Conservation (phyloP, 164 flowering plant genomes). For the Houttuynia cordata region DNA sequence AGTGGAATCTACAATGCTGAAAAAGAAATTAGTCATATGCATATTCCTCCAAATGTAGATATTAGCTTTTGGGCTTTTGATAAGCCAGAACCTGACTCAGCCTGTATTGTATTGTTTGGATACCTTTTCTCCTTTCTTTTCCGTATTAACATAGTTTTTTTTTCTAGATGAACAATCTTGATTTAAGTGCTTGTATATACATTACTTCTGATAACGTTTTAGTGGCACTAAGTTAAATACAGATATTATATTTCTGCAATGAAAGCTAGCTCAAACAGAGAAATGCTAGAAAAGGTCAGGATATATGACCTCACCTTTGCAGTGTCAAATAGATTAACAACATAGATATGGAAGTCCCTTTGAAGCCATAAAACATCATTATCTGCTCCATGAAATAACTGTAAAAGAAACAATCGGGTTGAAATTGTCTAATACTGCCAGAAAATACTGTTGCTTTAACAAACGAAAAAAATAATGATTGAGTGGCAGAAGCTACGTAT, state of each 20-base stretch:
- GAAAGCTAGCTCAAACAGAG: not conserved
- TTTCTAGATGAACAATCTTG: too few species aligned
- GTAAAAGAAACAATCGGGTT: conserved; percentile 7
- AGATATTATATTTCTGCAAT: too few species aligned
- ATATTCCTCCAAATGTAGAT: not conserved
- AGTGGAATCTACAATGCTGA: not conserved
- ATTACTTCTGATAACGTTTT: too few species aligned
- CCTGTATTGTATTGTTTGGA: too few species aligned
- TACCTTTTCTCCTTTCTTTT: too few species aligned
- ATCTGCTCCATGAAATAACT: conserved; percentile 98
- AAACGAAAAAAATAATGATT: not conserved
- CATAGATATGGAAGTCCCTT: conserved; percentile 89
- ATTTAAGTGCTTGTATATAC: too few species aligned
- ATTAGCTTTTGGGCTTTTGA: too few species aligned
- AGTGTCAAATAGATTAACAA: conserved; percentile 89
- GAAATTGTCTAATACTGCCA: not conserved
- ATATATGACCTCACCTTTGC: conserved; percentile 49
- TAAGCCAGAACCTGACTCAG: too few species aligned
- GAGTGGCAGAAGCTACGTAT: not conserved
- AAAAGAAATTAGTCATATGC: not conserved
- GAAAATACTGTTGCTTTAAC: too few species aligned
- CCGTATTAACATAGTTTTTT: too few species aligned
- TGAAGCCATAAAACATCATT: conserved; percentile 94
- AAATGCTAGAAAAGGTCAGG: not conserved
- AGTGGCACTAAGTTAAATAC: too few species aligned